Conservation (phyloP, 2,329 filamentous ascomycete species). For the Shiraia sp. region DNA sequence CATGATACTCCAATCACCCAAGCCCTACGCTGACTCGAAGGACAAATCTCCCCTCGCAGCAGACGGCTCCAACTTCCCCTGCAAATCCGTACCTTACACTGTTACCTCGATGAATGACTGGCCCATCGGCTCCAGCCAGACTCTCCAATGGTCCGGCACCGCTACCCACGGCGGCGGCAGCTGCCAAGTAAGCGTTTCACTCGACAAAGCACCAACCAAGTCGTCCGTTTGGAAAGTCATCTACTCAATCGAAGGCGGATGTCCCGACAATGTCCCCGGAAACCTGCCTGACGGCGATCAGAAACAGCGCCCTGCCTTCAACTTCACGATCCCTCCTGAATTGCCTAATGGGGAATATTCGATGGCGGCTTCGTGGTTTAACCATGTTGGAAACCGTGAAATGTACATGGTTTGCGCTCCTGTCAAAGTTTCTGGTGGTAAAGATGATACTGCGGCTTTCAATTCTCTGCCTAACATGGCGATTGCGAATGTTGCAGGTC, state of each 20-base stretch:
- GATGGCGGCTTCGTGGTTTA: slow-evolving; percentile 91
- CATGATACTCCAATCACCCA: slow-evolving; percentile 71
- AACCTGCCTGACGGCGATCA: slow-evolving; percentile 38
- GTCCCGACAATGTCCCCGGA: slow-evolving; percentile 54
- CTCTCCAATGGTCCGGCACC: slow-evolving; percentile 68
- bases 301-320: slow-evolving; percentile 55
- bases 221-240: slow-evolving; percentile 82
- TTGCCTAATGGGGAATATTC: slow-evolving; percentile 75
- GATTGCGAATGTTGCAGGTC: slow-evolving; percentile 64
- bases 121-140: slow-evolving; percentile 62
- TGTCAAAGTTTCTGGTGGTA: slow-evolving; percentile 62
- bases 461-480: slow-evolving; percentile 70
- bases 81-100: slow-evolving; percentile 61
- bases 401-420: slow-evolving; percentile 97
- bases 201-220: slow-evolving; percentile 70
- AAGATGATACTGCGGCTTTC: slow-evolving; percentile 57
- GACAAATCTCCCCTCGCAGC: slow-evolving; percentile 65
- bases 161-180: slow-evolving; percentile 88
- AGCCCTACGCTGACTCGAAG: slow-evolving; percentile 59
- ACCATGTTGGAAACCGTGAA: slow-evolving; percentile 84
- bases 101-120: slow-evolving; percentile 62
- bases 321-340: slow-evolving; percentile 72
- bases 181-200: slow-evolving; percentile 83
- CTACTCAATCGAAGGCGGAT: slow-evolving; percentile 83
- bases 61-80: slow-evolving; percentile 74